Conservation (phyloP, 345 rosid genomes). For the Durio zibethinus region DNA sequence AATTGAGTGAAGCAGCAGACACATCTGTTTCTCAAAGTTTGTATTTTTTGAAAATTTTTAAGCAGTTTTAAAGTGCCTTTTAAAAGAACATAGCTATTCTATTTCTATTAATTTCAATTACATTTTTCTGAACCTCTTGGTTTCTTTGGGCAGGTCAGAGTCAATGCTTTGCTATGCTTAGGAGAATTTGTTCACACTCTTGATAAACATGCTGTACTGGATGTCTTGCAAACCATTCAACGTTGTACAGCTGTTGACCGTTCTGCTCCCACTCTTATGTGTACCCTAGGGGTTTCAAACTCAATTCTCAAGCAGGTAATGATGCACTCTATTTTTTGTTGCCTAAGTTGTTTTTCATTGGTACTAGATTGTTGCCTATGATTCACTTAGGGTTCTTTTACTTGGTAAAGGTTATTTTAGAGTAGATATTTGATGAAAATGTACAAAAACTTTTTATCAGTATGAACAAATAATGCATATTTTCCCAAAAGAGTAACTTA, state of each 20-base stretch:
- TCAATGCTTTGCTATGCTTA: slow-evolving; percentile 86
- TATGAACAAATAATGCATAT: too few species aligned
- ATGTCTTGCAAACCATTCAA: slow-evolving; percentile 80
- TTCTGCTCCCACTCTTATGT: slow-evolving; percentile 96
- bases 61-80: neutral
- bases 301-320: slow-evolving; percentile 82
- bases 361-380: too few species aligned
- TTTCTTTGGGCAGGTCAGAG: slow-evolving; percentile 69
- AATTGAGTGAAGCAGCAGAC: slow-evolving; percentile 1
- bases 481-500: too few species aligned
- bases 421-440: too few species aligned
- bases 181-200: slow-evolving; percentile 69
- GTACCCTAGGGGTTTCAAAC: slow-evolving; percentile 89
- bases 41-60: neutral
- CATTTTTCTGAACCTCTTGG: slow-evolving; percentile 17
- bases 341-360: neutral
- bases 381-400: too few species aligned
- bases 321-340: slow-evolving; percentile 1
- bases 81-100: neutral
- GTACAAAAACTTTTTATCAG: too few species aligned
- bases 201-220: slow-evolving; percentile 69
- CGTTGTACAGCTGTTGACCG: slow-evolving; percentile 94
- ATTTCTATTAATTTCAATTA: neutral
- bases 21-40: neutral
- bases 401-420: too few species aligned